Conservation (phyloP, 345 rosid species). For the Eucalyptus cloeziana region DNA sequence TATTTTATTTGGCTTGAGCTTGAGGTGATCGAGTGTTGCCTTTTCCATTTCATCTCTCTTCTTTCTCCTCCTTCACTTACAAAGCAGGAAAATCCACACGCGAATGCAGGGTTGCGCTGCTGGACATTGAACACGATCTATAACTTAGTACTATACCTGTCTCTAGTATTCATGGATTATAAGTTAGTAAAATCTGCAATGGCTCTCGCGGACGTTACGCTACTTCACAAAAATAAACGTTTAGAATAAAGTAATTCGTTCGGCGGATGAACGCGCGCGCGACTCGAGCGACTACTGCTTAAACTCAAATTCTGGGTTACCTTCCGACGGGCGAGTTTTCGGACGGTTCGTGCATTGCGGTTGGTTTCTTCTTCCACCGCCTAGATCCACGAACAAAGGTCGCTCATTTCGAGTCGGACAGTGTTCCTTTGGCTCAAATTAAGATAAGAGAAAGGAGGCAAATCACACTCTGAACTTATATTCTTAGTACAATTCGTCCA, state of each 20-base stretch:
- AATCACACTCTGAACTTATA: background rate
- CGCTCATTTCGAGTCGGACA: background rate
- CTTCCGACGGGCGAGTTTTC: background rate
- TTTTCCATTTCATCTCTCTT: background rate
- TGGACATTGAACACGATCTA: background rate
- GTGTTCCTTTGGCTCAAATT: background rate
- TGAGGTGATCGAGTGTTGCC: background rate
- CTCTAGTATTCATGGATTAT: background rate
- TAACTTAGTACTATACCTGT: background rate
- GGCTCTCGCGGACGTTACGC: background rate
- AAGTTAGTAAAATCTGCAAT: background rate
- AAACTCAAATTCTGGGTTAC: background rate
- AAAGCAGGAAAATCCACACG: background rate
- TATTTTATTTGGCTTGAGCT: background rate
- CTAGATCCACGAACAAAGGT: background rate
- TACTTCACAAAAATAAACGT: background rate
- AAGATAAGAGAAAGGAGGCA: background rate
- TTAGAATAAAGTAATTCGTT: background rate
- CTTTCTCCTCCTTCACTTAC: background rate
- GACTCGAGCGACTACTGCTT: background rate
- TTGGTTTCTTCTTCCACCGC: background rate
- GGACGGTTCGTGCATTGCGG: background rate
- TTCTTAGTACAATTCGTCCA: background rate
- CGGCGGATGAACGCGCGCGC: background rate
- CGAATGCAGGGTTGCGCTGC: background rate